Percentiles rank a stretch among this genome's conserved stretches.
These are phyloP conservation scores for Russula sp. DNA, from an alignment of 768 basidiomycete species.

Conservation along the genomic window DNA sequence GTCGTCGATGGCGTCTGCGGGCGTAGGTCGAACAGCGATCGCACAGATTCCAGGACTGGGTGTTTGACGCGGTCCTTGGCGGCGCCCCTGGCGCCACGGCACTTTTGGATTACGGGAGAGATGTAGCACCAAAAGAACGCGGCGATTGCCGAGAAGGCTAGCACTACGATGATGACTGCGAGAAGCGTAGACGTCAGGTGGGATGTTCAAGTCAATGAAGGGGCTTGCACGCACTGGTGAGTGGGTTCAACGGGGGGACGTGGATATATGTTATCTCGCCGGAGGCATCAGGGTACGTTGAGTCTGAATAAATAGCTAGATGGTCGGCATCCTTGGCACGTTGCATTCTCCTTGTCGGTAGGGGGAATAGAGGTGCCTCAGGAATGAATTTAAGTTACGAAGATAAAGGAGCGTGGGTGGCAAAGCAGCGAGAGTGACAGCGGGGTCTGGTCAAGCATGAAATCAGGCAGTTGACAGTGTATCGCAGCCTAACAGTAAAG, in stretches of 20 bases:
- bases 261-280: constrained; percentile 12
- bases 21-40: constrained; percentile 6
- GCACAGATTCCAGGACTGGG: neutral
- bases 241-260: constrained; percentile 9
- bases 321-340: constrained; percentile 1
- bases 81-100: neutral
- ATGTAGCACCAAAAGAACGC: constrained; percentile 16
- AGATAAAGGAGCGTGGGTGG: neutral
- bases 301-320: constrained; percentile 4
- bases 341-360: constrained; percentile 1
- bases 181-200: neutral
- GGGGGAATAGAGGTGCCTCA: neutral
- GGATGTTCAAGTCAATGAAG: neutral
- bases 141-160: constrained; percentile 4
- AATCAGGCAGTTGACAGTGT: neutral
- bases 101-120: constrained; percentile 6
- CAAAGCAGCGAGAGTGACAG: neutral
- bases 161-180: constrained; percentile 1
- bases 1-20: neutral
- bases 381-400: neutral
- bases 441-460: neutral
- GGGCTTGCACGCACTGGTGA: constrained; percentile 4
- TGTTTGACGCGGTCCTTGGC: neutral
- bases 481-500: neutral
- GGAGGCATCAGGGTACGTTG: constrained; percentile 7